Evolutionary conservation across 192 early-diverging fungal genomes (phyloP), one percentile per base, ranked within the genome.

Genomic region (Mycoemilia scoparia): DNA sequence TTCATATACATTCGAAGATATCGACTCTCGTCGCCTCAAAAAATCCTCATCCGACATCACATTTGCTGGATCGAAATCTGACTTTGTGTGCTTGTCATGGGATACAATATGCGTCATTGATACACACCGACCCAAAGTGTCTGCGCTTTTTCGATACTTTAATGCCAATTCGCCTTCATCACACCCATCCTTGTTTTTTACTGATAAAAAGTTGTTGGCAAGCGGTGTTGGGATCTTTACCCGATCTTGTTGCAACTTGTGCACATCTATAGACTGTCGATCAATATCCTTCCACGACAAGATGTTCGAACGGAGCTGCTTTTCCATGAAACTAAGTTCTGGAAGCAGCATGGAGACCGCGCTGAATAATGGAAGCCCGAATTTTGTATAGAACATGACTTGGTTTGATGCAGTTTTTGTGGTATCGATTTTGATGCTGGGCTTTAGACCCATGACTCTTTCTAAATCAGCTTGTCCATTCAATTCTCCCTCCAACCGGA

Each of bases 381-480:
- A 55, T 7, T 41, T 33, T 38, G 51, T 54, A 41, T 66, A 66
- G 29, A 66, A 66, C 11, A 47, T 50, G 4, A 60, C 51, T 35
- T 66, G 64, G 37, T 53, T 57, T 5, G 41, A 22, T 1, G 64
- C 58, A 32, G 55, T 36, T 31, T 60, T 60, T 24, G 32, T 47
- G 7, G 36, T 21, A 15, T 55, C 54, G 8, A 60, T 45, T 15
- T 54, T 44, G 9, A 60, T 51, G 21, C 45, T 49, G 20, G 49
- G 49, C 29, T 72, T 65, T 43, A 77, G 55, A 2, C 73, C 71
- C 30, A 84, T 48, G 24, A 73, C 66, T 49, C 66, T 67, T 45
- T 84, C 80, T 26, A 84, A 62, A 40, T 84, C 74, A 1, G 73
- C 73, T 43, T 80, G 77, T 24, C 64, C 57, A 2, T 57, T 64